Evolutionary conservation across 1,284 basidiomycete species (phyloP).

Genomic region (Xerocomus minutiporus): DNA sequence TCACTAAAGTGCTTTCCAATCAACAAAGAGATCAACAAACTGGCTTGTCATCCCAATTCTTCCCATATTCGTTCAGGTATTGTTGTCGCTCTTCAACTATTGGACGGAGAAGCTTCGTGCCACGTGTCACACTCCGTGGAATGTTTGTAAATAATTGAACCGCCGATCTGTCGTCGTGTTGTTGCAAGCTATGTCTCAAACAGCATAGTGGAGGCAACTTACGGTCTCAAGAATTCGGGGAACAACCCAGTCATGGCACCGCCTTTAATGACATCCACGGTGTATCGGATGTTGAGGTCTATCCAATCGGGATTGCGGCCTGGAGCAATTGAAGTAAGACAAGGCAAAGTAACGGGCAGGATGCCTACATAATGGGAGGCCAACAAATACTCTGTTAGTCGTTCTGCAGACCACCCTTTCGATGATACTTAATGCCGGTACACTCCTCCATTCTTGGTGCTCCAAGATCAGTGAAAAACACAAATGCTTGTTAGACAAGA

Average conservation of each 20-base stretch:
- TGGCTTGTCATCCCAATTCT: constrained; percentile 37
- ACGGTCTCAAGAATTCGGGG: constrained; percentile 40
- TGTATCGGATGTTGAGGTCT: constrained; percentile 33
- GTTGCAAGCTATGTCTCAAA: not conserved
- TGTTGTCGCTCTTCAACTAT: constrained; percentile 36
- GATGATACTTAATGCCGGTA: constrained; percentile 17
- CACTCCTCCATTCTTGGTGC: constrained; percentile 30
- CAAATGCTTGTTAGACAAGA: not conserved
- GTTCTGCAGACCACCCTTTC: constrained; percentile 30
- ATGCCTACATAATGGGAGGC: constrained; percentile 37
- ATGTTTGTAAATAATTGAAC: not conserved
- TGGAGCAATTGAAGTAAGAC: constrained; percentile 14
- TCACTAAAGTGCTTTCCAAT: too few species aligned
- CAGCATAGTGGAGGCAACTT: constrained; percentile 6
- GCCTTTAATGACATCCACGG: constrained; percentile 30
- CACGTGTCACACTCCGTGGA: not conserved
- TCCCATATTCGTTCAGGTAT: constrained; percentile 31
- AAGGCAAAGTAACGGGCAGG: too few species aligned
- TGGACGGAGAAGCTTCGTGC: constrained; percentile 29
- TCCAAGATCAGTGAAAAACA: not conserved
- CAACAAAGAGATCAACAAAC: constrained; percentile 20
- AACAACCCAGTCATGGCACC: constrained; percentile 31
- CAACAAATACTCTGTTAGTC: constrained; percentile 40
- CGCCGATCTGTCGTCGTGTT: not conserved
- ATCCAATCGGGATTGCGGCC: constrained; percentile 40